Evolutionary conservation across 1,284 basidiomycete species (phyloP).

Genomic region (Tylopilus sp.): DNA sequence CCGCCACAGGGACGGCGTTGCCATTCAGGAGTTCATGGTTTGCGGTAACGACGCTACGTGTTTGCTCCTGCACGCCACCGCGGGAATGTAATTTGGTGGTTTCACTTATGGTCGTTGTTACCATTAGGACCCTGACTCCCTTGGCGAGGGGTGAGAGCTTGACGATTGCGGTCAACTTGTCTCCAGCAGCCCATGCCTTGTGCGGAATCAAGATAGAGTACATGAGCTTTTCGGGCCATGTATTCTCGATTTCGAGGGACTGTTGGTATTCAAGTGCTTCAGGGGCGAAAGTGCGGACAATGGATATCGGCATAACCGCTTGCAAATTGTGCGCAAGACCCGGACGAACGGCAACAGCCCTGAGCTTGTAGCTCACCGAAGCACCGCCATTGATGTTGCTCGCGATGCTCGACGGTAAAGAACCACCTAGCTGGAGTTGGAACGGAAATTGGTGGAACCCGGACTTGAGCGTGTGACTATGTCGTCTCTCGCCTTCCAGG

Average conservation of each 20-base stretch:
- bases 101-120: constrained; percentile 82
- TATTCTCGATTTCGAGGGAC: constrained; percentile 94
- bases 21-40: constrained; percentile 82
- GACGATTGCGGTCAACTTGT: constrained; percentile 82
- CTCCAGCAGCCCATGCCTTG: constrained; percentile 93
- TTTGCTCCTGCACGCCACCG: constrained; percentile 69
- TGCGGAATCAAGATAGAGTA: constrained; percentile 89
- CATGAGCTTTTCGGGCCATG: constrained; percentile 96
- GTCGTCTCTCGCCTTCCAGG: constrained; percentile 81
- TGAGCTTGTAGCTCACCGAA: constrained; percentile 86
- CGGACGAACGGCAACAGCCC: constrained; percentile 82
- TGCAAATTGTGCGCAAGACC: constrained; percentile 83
- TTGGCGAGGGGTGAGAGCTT: constrained; percentile 92
- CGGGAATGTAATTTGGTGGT: constrained; percentile 66
- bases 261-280: constrained; percentile 96
- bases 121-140: constrained; percentile 78
- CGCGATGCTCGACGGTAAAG: constrained; percentile 81
- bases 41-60: constrained; percentile 67
- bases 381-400: constrained; percentile 72
- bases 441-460: constrained; percentile 91
- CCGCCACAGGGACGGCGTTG: constrained; percentile 60
- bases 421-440: constrained; percentile 84
- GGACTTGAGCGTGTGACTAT: constrained; percentile 90
- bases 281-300: constrained; percentile 79
- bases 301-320: constrained; percentile 67